A percentile compares a stretch with the other conserved stretches of the same genome.
These are phyloP conservation scores for Dianthus caryophyllus DNA, from an alignment of 148 eudicot species.

Conservation along the genomic window DNA sequence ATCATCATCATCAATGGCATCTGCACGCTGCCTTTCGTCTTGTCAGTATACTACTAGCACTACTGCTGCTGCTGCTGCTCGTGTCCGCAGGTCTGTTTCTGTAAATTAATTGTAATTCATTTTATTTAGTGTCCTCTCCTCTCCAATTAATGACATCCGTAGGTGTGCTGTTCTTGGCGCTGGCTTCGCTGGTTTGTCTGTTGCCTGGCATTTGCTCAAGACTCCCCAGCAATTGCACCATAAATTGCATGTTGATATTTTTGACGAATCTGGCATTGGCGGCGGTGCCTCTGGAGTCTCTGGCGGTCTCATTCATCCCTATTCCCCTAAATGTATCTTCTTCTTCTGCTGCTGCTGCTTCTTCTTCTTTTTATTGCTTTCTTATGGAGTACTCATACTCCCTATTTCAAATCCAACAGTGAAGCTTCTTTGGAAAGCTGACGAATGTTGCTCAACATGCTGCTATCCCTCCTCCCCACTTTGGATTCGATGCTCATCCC, in stretches of 20 bases:
- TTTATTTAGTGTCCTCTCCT: no score
- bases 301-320: conserved; percentile 97
- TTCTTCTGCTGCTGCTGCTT: background rate
- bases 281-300: conserved; percentile 98
- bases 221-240: conserved; percentile 53
- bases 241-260: conserved; percentile 53
- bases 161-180: conserved; percentile 98
- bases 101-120: no score
- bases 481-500: conserved; percentile 16
- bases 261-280: conserved; percentile 88
- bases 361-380: background rate
- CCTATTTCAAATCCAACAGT: conserved; percentile 33
- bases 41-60: conserved; percentile 17
- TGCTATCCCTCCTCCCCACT: conserved; percentile 19
- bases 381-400: background rate
- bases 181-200: conserved; percentile 96
- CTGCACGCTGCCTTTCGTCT: background rate
- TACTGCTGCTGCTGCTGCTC: no score
- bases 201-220: conserved; percentile 80
- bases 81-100: no score
- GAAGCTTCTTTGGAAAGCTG: conserved; percentile 88
- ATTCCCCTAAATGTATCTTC: conserved; percentile 78
- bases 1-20: conserved; percentile 19
- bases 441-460: conserved; percentile 75
- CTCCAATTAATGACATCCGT: background rate